These are phyloP conservation scores for Citrullus colocynthis DNA, from an alignment of 306 rosid species.

Conservation along the genomic window DNA sequence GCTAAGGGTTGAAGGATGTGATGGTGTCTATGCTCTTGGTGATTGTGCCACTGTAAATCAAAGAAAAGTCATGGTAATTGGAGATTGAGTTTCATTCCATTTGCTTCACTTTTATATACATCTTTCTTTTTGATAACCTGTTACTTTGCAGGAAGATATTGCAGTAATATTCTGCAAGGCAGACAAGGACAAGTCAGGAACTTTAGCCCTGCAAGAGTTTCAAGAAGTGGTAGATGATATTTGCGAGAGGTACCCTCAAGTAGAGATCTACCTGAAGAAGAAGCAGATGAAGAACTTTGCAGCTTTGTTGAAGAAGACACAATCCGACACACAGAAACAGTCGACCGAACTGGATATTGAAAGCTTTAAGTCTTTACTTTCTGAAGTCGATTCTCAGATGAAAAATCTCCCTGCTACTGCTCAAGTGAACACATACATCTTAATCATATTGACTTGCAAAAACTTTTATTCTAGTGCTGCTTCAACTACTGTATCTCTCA, in stretches of 20 bases:
- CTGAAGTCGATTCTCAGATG: constrained; percentile 58
- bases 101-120: background rate
- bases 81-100: background rate
- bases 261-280: constrained; percentile 40
- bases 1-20: constrained; percentile 62
- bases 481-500: background rate
- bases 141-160: constrained; percentile 52
- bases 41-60: constrained; percentile 73
- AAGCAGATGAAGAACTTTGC: constrained; percentile 30
- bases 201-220: constrained; percentile 38
- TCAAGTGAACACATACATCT: constrained; percentile 29
- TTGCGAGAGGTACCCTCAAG: constrained; percentile 62
- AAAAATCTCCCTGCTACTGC: constrained; percentile 81
- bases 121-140: background rate
- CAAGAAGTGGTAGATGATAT: constrained; percentile 51
- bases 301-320: constrained; percentile 37
- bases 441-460: background rate
- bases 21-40: constrained; percentile 47
- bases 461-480: background rate
- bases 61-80: constrained; percentile 55
- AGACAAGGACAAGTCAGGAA: constrained; percentile 54
- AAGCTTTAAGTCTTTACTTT: constrained; percentile 42
- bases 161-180: constrained; percentile 42
- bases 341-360: constrained; percentile 45
- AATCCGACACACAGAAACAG: constrained; percentile 27